A percentile compares a stretch with the other conserved stretches of the same genome.
These are phyloP conservation scores for Blepharisma undulans DNA, from an alignment of 169 alveolate species.

Conservation along the genomic window DNA sequence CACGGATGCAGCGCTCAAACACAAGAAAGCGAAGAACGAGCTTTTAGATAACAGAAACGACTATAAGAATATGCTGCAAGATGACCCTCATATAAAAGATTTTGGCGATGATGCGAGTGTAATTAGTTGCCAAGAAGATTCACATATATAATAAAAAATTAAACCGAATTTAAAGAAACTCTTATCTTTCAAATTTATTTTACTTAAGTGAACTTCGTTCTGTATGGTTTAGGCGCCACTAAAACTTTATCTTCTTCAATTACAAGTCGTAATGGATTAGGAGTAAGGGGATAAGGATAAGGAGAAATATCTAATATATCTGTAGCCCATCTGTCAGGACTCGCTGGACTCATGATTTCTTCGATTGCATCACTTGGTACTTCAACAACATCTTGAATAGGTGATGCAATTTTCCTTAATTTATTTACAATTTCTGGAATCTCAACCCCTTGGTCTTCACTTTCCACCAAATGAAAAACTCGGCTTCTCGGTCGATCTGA, in stretches of 20 bases:
- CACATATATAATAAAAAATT: neutral
- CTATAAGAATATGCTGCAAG: neutral
- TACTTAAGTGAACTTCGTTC: neutral
- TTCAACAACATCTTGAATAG: neutral
- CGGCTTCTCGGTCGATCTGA: neutral
- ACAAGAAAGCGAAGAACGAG: neutral
- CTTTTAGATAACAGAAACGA: neutral
- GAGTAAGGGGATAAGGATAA: neutral
- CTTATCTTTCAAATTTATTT: neutral
- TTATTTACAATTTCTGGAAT: neutral
- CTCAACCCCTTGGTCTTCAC: neutral
- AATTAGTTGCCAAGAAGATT: neutral
- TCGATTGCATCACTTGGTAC: neutral
- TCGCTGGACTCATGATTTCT: slow-evolving; percentile 5
- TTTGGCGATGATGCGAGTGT: neutral
- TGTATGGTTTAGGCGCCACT: neutral
- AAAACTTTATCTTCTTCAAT: neutral
- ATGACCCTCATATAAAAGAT: neutral
- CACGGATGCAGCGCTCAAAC: neutral
- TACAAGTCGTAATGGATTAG: neutral
- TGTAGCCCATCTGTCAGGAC: neutral
- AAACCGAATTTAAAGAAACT: too few species aligned
- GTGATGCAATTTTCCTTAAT: neutral
- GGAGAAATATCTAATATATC: neutral
- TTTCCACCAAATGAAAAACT: neutral